phyloP scores from a whole-genome alignment of 139 green algal species.

The Coelastrella sp. region DNA sequence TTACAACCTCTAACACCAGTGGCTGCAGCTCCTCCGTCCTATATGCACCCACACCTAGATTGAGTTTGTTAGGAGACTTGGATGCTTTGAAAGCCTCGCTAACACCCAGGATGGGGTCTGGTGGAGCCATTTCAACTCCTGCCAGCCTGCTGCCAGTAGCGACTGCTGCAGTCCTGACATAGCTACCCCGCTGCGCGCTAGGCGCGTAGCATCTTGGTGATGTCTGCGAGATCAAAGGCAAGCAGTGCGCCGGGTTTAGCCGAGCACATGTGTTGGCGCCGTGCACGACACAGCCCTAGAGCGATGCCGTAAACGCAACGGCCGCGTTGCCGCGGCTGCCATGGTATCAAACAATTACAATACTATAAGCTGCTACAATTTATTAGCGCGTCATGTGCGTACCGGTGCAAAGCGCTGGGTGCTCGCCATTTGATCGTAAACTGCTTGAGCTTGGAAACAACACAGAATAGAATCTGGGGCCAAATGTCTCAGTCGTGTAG shows the following conservation, averaged over 20 bases:
- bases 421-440: neutral
- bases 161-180: neutral
- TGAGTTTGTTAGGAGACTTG: conserved; percentile 89
- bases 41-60: conserved; percentile 98
- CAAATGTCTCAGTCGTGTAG: too few relatives aligned
- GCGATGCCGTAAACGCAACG: too few relatives aligned
- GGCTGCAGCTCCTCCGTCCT: conserved; percentile 96
- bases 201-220: neutral
- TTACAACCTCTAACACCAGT: conserved; percentile 94
- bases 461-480: too few relatives aligned
- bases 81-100: conserved; percentile 92
- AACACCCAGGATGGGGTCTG: conserved; percentile 95
- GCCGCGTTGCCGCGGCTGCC: too few relatives aligned
- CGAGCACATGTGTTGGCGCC: neutral
- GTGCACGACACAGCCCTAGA: neutral
- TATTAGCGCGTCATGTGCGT: neutral
- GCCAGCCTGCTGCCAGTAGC: conserved; percentile 42
- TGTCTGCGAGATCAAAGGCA: neutral
- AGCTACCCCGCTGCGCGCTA: neutral
- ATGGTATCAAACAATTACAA: too few relatives aligned
- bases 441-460: too few relatives aligned
- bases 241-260: neutral
- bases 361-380: too few relatives aligned
- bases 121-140: conserved; percentile 62
- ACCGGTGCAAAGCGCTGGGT: neutral